Base-by-base conservation (phyloP, 768 basidiomycete species). In the Galerina marginata region DNA sequence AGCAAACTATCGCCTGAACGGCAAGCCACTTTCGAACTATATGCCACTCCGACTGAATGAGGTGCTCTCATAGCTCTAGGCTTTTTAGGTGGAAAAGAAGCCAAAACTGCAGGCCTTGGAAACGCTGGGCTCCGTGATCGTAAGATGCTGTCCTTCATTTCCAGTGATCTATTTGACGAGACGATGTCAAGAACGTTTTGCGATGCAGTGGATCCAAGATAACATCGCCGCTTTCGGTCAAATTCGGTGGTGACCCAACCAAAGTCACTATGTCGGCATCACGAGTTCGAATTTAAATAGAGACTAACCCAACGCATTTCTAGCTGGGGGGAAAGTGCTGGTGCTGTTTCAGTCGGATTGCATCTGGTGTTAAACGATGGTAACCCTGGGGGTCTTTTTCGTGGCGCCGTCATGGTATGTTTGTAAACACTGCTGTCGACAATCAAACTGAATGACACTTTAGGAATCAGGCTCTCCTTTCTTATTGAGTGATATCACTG, bases 201-300 rank as follows among this genome's bases (percentile, higher is more conserved):
- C 81, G 2, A 65, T 88, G 11, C 66, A 78, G 59, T 88, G 86
- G 86, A 77, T 86, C 1, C 81, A 85, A 56, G 71, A 81, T 51
- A 74, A 87, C 65, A 83, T 86, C 56, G 62, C 65, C 39, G 67
- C 75, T 0, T 88, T 86, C 54, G n/a, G n/a, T n/a, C n/a, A n/a
- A n/a, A n/a, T n/a, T n/a, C n/a, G 85, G 86, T 3, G 86, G 86
- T 9, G 82, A 87, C 64, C 76, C 79, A 1, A 44, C 51, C 0
- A 81, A 75, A 56, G 82, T 83, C 4, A 79, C 76, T 4, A 74
- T 81, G 78, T 80, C 54, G 23, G 75, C 2, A 56, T 20, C 16
- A 16, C 20, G 1, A 36, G n/a, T 14, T 20, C 14, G 10, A 12
- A 11, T 23, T 25, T n/a, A 33, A 29, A 49, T 39, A 9, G 12